phyloP scores from a whole-genome alignment of 805 yeast species.

The Saturnispora sanitii region DNA sequence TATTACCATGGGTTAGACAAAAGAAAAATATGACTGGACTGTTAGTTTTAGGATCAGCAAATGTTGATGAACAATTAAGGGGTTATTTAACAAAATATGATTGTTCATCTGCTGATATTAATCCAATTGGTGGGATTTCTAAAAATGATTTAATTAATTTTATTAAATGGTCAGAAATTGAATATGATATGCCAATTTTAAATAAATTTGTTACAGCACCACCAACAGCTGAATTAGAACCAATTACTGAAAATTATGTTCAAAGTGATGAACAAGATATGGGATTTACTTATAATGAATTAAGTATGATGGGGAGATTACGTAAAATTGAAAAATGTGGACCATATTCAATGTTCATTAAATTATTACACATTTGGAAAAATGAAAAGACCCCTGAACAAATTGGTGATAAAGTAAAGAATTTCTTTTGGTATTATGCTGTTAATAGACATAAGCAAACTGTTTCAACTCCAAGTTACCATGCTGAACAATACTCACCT shows the following conservation, averaged over 20 bases:
- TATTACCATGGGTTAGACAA: conserved; percentile 90
- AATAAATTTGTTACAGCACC: conserved; percentile 77
- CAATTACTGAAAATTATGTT: conserved; percentile 83
- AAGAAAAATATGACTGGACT: conserved; percentile 62
- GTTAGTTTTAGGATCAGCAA: conserved; percentile 89
- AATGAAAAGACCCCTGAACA: conserved; percentile 73
- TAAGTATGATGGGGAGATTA: conserved; percentile 80
- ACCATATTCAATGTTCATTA: conserved; percentile 89
- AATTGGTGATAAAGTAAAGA: conserved; percentile 85
- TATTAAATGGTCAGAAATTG: conserved; percentile 63
- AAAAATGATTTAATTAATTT: conserved; percentile 85
- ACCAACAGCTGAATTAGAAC: conserved; percentile 97
- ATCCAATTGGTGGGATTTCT: conserved; percentile 98
- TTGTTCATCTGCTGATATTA: conserved; percentile 93
- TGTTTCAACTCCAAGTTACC: conserved; percentile 93
- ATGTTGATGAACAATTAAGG: conserved; percentile 92
- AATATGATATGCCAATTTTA: conserved; percentile 69
- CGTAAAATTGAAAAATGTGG: conserved; percentile 94
- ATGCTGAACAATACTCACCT: conserved; percentile 96
- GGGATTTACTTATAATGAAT: conserved; percentile 97
- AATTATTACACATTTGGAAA: conserved; percentile 86
- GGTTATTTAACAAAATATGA: conserved; percentile 96
- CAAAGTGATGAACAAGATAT: conserved; percentile 96
- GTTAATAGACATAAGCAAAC: conserved; percentile 96
- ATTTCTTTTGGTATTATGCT: conserved; percentile 88